phyloP scores from a whole-genome alignment of 805 yeast species.

The Metschnikowia drakensbergensis region DNA sequence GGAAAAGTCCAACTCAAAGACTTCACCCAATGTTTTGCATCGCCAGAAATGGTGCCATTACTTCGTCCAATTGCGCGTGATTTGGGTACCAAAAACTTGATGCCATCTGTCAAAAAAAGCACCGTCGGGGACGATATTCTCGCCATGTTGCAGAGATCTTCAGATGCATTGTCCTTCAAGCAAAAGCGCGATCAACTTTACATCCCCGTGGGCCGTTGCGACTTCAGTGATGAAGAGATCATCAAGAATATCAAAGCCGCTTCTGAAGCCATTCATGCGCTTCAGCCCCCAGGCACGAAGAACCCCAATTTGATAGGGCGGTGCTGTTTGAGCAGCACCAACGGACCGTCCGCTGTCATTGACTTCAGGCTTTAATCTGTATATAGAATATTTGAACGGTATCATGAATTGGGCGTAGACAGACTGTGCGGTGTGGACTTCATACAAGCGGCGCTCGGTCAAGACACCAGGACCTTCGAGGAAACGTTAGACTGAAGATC shows the following conservation, averaged over 20 bases:
- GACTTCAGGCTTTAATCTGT: conserved; percentile 25
- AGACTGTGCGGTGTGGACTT: neutral
- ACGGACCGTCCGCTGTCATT: conserved; percentile 77
- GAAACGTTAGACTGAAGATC: too few species aligned
- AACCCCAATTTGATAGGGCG: conserved; percentile 69
- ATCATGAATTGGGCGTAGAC: neutral
- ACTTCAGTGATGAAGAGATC: conserved; percentile 73
- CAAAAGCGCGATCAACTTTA: conserved; percentile 61
- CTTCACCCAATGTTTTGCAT: conserved; percentile 77
- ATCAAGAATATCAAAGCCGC: conserved; percentile 67
- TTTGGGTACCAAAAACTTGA: conserved; percentile 83
- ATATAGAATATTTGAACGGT: conserved; percentile 10
- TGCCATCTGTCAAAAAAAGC: conserved; percentile 85
- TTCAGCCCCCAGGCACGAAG: conserved; percentile 56
- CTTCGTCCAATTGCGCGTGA: conserved; percentile 68
- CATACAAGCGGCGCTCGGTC: too few species aligned
- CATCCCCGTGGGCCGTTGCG: conserved; percentile 72
- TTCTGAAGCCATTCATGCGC: conserved; percentile 55
- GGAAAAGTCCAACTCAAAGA: conserved; percentile 45
- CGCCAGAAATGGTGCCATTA: conserved; percentile 70
- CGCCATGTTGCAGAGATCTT: conserved; percentile 47
- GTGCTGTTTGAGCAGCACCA: conserved; percentile 63
- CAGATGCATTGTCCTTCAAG: conserved; percentile 75
- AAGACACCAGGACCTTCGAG: too few species aligned
- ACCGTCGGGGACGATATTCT: conserved; percentile 72